These are phyloP conservation scores for Sporobolomyces roseus DNA, from an alignment of 768 basidiomycete genomes.

Conservation along the genomic window DNA sequence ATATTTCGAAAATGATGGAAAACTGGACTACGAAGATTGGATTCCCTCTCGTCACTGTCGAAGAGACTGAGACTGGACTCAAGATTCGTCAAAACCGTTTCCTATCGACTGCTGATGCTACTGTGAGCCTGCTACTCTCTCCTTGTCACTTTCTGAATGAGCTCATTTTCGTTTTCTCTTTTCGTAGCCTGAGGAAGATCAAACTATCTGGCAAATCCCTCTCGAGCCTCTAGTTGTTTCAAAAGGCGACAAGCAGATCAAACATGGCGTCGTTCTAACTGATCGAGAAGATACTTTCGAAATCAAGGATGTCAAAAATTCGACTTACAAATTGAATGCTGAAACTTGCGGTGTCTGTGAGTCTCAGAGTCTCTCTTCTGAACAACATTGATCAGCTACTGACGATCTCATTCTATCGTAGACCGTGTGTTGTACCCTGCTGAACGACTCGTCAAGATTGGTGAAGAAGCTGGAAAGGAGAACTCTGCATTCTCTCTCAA, in stretches of 20 bases:
- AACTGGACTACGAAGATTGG: slow-evolving; percentile 86
- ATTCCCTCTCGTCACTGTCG: slow-evolving; percentile 84
- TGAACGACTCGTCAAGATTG: slow-evolving; percentile 72
- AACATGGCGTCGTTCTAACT: slow-evolving; percentile 63
- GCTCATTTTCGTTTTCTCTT: background rate
- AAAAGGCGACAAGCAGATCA: slow-evolving; percentile 59
- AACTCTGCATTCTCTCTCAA: slow-evolving; percentile 68
- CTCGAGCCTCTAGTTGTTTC: slow-evolving; percentile 64
- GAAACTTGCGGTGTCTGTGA: slow-evolving; percentile 79
- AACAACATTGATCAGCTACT: background rate
- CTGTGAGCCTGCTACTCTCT: background rate
- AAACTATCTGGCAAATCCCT: slow-evolving; percentile 87
- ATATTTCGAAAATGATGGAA: slow-evolving; percentile 77
- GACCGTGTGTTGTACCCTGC: slow-evolving; percentile 76
- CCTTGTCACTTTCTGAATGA: background rate
- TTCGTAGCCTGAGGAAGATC: slow-evolving; percentile 67
- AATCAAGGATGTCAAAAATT: slow-evolving; percentile 63
- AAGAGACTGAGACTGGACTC: slow-evolving; percentile 68
- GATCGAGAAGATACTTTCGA: slow-evolving; percentile 65
- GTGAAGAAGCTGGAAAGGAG: slow-evolving; percentile 67
- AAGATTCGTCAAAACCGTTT: slow-evolving; percentile 85
- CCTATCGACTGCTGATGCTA: slow-evolving; percentile 59
- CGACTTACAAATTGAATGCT: slow-evolving; percentile 80
- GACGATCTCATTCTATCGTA: background rate
- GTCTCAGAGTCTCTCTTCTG: slow-evolving; percentile 51